Base-by-base conservation (phyloP, 2,329 filamentous ascomycete species). In the Proliferodiscus dingleyae region DNA sequence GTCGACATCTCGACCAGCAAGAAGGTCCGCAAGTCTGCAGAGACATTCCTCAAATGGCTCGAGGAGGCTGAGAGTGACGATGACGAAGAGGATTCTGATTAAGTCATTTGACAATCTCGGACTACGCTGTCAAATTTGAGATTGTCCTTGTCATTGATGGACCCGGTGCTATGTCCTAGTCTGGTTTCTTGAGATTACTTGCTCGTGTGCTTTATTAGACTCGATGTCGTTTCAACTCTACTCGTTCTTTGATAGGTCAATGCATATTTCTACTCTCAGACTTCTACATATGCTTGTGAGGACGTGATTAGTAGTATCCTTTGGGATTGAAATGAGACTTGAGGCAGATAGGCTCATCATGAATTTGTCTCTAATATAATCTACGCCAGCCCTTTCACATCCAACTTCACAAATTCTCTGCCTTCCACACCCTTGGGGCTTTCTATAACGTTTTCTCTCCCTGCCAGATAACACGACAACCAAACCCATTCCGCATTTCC, bases 11-110 rank as follows among this genome's bases (percentile, higher is more conserved):
- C 83, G 49, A 90, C 83, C 51, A 95, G 89, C 72, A 91, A 89
- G 77, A 95, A 94, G 78, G 89, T 97, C 53, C 89, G 90, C 72
- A 91, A 94, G 76, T 86, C 88, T 55, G 89, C 93, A 43, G 87
- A 94, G 74, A 84, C 87, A 54, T 98, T 98, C 79, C 77, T 96
- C 63, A 86, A 83, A 60, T 97, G 90, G 91, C 88, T 97, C 47
- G 81, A 88, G 58, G 88, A 86, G 68, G 90, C 90, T 43, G 86
- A 90, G 67, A 80, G 77, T 53, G 80, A 83, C 42, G 81, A 85
- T 53, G 83, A 87, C 54, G 43, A 45, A 7, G 81, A 83, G 49
- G 75, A 74, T 8, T 73, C 71, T 6, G 82, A 84, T 18, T 34
- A 34, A 18, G 16, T 10, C n/a, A 34, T n/a, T 30, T 30, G 32